Conservation (phyloP, 805 yeast species). For the Ogataea wickerhamii region DNA sequence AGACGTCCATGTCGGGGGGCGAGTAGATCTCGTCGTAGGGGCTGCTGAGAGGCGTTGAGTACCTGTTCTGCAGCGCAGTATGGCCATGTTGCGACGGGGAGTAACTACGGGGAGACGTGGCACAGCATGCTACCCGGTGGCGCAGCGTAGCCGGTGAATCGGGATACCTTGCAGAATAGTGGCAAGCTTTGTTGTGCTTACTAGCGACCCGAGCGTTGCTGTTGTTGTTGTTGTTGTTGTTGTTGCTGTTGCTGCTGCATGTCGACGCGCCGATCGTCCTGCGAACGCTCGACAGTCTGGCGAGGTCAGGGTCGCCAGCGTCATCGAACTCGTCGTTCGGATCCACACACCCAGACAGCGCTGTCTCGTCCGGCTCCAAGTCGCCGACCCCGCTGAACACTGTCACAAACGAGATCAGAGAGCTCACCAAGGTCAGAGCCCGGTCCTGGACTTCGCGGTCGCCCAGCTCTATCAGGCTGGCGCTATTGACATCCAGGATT, state of each 20-base stretch:
- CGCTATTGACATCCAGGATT: background rate
- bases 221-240: background rate
- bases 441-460: constrained; percentile 26
- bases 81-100: too few species aligned
- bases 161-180: background rate
- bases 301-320: background rate
- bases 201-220: background rate
- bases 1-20: background rate
- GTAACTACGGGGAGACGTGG: background rate
- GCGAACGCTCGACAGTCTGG: background rate
- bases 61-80: too few species aligned
- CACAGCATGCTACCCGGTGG: background rate
- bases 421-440: constrained; percentile 32
- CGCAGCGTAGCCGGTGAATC: background rate
- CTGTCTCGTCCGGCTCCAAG: background rate
- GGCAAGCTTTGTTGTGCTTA: background rate
- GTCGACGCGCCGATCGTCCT: background rate
- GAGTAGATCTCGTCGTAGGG: constrained; percentile 9
- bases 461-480: constrained; percentile 16
- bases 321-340: constrained; percentile 16
- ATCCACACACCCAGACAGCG: background rate
- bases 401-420: constrained; percentile 33
- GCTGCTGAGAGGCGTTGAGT: background rate
- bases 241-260: background rate
- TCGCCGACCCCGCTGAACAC: constrained; percentile 10